Conservation (phyloP, 225 moss, liverwort and hornwort species). For the Pleurozium schreberi region DNA sequence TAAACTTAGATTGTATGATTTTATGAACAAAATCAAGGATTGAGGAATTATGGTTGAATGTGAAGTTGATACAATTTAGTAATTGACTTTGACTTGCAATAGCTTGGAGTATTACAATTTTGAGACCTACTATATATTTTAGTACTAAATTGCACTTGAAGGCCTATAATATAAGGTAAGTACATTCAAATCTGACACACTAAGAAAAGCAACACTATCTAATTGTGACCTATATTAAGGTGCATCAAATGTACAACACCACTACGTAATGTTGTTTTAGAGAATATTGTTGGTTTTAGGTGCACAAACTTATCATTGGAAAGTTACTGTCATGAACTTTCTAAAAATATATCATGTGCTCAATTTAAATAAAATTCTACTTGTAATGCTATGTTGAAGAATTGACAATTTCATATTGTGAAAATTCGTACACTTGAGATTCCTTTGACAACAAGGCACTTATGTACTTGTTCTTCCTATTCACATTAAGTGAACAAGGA, state of each 20-base stretch:
- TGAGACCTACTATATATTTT: neutral
- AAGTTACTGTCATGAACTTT: neutral
- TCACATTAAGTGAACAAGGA: neutral
- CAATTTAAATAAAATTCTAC: neutral
- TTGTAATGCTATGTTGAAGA: neutral
- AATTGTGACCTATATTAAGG: neutral
- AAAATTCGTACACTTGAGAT: neutral
- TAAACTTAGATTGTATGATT: neutral
- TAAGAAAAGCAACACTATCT: rapidly evolving
- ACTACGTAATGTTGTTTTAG: neutral
- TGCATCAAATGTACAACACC: neutral
- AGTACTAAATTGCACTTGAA: neutral
- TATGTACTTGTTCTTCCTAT: neutral
- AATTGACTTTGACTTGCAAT: neutral
- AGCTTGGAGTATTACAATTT: neutral
- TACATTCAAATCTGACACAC: neutral
- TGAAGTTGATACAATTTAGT: neutral
- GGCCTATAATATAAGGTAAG: neutral
- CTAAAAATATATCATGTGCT: neutral
- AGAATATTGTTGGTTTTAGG: neutral
- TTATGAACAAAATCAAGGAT: too few relatives aligned
- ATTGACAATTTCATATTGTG: neutral
- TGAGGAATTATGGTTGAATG: neutral
- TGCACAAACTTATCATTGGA: neutral
- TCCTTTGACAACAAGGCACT: neutral